Evolutionary conservation across 2,329 filamentous ascomycete genomes (phyloP).

Genomic region (Graphilbum sp.): DNA sequence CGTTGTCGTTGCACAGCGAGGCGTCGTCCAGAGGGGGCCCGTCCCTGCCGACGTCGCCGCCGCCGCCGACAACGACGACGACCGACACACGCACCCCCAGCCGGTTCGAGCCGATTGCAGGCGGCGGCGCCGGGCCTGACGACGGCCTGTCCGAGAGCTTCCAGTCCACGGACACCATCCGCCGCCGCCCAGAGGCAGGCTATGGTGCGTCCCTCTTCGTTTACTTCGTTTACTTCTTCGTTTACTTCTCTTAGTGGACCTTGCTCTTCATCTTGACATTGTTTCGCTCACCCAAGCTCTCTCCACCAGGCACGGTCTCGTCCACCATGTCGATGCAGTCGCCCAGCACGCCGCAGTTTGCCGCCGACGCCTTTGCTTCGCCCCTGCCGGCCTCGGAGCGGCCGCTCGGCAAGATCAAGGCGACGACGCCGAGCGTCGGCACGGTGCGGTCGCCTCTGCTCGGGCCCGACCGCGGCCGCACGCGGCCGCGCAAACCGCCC

Average conservation of each 20-base stretch:
- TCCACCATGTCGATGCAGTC: slow-evolving; percentile 5
- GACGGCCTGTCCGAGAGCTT: slow-evolving; percentile 35
- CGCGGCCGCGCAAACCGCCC: slow-evolving; percentile 51
- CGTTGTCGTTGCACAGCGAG: background rate
- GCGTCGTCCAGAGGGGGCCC: background rate
- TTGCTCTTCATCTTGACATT: too few species aligned
- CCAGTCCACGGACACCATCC: slow-evolving; percentile 43
- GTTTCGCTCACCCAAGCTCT: too few species aligned
- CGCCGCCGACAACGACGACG: slow-evolving; percentile 1
- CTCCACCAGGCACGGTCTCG: too few species aligned
- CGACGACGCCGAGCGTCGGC: background rate
- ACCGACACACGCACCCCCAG: slow-evolving; percentile 2
- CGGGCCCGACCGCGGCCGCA: slow-evolving; percentile 30
- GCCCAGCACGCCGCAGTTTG: background rate
- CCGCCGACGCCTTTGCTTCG: background rate
- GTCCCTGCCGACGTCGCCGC: background rate
- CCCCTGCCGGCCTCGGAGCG: slow-evolving; percentile 18
- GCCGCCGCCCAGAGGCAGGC: slow-evolving; percentile 34
- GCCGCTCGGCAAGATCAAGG: background rate
- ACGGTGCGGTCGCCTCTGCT: slow-evolving; percentile 28
- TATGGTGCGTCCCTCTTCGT: slow-evolving; percentile 49
- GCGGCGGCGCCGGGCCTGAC: background rate
- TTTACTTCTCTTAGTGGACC: too few species aligned
- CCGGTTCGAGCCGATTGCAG: background rate
- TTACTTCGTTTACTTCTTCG: too few species aligned